Evolutionary conservation across 148 eudicot genomes (phyloP), one percentile per base, ranked within the genome.

Genomic region (Heliosperma pusillum): DNA sequence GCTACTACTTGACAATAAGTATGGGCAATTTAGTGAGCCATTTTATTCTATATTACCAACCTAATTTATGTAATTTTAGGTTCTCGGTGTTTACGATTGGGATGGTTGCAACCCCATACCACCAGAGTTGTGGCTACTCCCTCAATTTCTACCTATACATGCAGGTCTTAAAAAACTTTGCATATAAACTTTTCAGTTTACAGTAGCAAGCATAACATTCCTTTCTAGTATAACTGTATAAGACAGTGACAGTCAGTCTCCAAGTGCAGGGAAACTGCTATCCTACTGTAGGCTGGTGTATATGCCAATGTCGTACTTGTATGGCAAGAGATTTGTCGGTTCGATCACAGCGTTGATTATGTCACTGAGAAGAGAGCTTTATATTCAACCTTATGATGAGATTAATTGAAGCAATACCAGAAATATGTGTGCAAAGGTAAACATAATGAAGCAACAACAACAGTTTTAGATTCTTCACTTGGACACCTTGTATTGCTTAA

Each of bases 21-120:
- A n/a, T n/a, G n/a, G n/a, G n/a, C n/a, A n/a, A n/a, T n/a, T n/a
- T n/a, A n/a, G n/a, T n/a, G n/a, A n/a, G n/a, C n/a, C n/a, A n/a
- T n/a, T n/a, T n/a, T n/a, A n/a, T n/a, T n/a, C n/a, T n/a, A n/a
- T n/a, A n/a, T n/a, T n/a, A n/a, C n/a, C n/a, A n/a, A n/a, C n/a
- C n/a, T n/a, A n/a, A n/a, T n/a, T n/a, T n/a, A n/a, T n/a, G n/a
- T n/a, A n/a, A n/a, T n/a, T n/a, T n/a, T 70, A 87, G 90, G 83
- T 89, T 17, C 85, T 87, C 55, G 92, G 90, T 44, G 87, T 85
- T 24, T 87, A 78, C 65, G 92, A 87, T n/a, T 89, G 92, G 88
- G 83, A 71, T 22, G 92, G 92, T 6, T 83, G 85, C 77, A 89
- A 89, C 70, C 92, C 92, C 0, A 76, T 85, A 81, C 87, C 92